phyloP scores from a whole-genome alignment of 2,329 filamentous ascomycete species.

The Scedosporium dehoogii region DNA sequence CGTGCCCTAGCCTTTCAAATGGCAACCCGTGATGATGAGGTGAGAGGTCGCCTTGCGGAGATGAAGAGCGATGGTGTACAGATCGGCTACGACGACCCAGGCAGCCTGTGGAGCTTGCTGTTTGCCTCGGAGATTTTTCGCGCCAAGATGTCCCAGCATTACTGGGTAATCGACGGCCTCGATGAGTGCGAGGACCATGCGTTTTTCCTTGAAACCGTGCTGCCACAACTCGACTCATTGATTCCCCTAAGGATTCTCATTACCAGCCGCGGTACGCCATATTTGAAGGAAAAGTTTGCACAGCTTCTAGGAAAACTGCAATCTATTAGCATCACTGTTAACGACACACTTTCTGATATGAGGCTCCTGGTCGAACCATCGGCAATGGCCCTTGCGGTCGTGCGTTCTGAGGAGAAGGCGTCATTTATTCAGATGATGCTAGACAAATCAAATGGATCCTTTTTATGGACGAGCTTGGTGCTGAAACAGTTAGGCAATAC shows the following conservation, averaged over 20 bases:
- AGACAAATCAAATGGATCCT: constrained; percentile 23
- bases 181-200: constrained; percentile 20
- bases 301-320: not conserved
- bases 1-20: not conserved
- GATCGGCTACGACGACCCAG: not conserved
- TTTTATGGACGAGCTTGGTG: constrained; percentile 25
- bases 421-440: constrained; percentile 20
- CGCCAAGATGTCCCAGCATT: constrained; percentile 10
- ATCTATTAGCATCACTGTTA: not conserved
- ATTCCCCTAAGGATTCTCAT: not conserved
- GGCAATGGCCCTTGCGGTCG: not conserved
- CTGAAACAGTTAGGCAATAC: constrained; percentile 18
- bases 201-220: constrained; percentile 13
- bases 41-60: not conserved
- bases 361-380: not conserved
- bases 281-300: not conserved
- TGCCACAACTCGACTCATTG: constrained; percentile 10
- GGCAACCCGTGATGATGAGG: not conserved
- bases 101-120: constrained; percentile 10
- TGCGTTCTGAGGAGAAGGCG: not conserved
- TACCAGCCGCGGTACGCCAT: not conserved
- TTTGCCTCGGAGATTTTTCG: constrained; percentile 18
- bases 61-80: not conserved
- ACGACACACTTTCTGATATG: not conserved
- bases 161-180: constrained; percentile 23